Base-by-base conservation (phyloP, 257 asterid genomes). In the Echites panduratus region DNA sequence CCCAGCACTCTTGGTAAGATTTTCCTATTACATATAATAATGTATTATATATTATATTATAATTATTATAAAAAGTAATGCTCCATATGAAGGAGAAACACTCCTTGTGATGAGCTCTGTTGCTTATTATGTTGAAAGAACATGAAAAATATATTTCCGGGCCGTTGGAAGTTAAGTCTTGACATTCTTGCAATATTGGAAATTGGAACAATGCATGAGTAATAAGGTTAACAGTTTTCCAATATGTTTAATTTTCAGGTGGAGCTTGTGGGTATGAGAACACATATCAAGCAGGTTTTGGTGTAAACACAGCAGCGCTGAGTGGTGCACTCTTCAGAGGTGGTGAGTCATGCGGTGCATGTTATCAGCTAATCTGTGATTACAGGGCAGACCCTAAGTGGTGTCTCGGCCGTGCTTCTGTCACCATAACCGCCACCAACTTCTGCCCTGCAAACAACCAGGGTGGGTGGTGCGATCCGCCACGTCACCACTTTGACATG, bases 381-480 rank as follows among this genome's bases (percentile, higher is more conserved):
- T 58, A 40, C 17, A 72, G 74, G 62, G 71, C 62, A 1, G 90
- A 85, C 5, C 80, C 74, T 0, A 78, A n/a, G 70, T 90, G 96
- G 95, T 90, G 95, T 68, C 82, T 81, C 69, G 85, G 84, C 38
- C 66, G 68, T 13, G 86, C 80, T 29, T 73, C 87, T 0, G 76
- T 90, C 78, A 87, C 87, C 0, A 84, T 90, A 4, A 90, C 92
- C 17, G 87, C 91, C 81, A 85, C 95, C 76, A 90, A 90, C 75
- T 84, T 90, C 59, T 90, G 96, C 83, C 95, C 92, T 29, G 78
- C 96, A 0, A 88, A 90, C 81, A 73, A 87, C 79, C 85, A 75
- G 2, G 92, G 93, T 0, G 95, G 96, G 24, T 90, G 95, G 95
- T 90, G 96, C 70, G 87, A 90, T 70, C 87, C 89, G 11, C 95